Base-by-base conservation (phyloP, 495 filamentous ascomycete genomes). In the Mytilinidion resinicola region DNA sequence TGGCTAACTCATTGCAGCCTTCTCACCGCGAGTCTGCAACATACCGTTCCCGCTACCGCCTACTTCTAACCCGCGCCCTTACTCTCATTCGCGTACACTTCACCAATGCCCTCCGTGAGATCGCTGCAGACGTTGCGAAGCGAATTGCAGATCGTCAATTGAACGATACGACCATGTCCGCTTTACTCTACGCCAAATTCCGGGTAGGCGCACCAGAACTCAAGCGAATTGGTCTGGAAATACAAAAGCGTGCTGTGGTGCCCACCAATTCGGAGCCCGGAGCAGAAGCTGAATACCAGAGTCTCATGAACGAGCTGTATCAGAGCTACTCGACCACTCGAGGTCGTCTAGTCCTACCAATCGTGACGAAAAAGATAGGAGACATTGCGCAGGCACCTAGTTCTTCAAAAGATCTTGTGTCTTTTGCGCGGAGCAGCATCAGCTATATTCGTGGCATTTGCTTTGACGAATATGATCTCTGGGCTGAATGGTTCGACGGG, bases 41-140 rank as follows among this genome's bases (percentile, higher is more conserved):
- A 21, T 98, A 97, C 67, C 80, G 82, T 11, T 85, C 86, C 11
- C 74, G 81, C 56, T 90, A 89, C 66, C 75, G 86, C 20, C 75
- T 87, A 15, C 78, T 88, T 25, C 74, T 90, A 56, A 90, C 86
- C 5, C 82, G 86, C 44, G 85, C 82, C 14, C 74, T 90, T 30
- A 90, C 86, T 0, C 80, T 96, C 21, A 91, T 95, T 39, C 85
- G 93, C 15, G 92, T 92, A 54, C 86, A 90, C 61, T 89, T 96
- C 42, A 84, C 96, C 9, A 77, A 87, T 42, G 73, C 82, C 14
- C 73, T 90, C 4, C 79, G 82, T 34, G 87, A 91, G 51, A 84
- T 86, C 50, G 79, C 86, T 43, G 77, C 82, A 36, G 86, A 84
- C 61, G 85, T 89, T 10, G 77, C 82, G 9, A 86, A 84, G 62